A percentile compares a stretch with the other conserved stretches of the same genome.
Conservation (phyloP, 306 rosid genomes). For the Rosa lucieae region DNA sequence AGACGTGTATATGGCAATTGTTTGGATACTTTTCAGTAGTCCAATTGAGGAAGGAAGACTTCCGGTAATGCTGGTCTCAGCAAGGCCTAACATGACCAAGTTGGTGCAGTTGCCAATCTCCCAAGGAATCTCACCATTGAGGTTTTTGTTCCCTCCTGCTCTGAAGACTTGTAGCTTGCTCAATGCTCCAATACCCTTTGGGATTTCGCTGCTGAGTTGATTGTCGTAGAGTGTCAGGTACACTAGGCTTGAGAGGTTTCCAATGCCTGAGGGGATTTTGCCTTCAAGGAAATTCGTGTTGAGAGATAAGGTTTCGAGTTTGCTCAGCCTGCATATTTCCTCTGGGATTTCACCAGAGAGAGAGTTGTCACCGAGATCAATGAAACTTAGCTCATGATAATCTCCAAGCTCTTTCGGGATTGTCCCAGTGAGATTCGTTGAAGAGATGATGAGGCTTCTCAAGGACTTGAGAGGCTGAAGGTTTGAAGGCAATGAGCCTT, state of each 20-base stretch:
- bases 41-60: slow-evolving; percentile 71
- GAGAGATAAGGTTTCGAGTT: slow-evolving; percentile 50
- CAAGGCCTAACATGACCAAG: slow-evolving; percentile 74
- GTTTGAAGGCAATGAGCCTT: slow-evolving; percentile 79
- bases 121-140: slow-evolving; percentile 69
- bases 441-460: slow-evolving; percentile 48
- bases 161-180: slow-evolving; percentile 56
- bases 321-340: slow-evolving; percentile 63
- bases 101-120: slow-evolving; percentile 84
- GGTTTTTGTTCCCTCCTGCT: slow-evolving; percentile 73
- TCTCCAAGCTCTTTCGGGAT: slow-evolving; percentile 72
- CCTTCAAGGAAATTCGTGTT: slow-evolving; percentile 66
- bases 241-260: slow-evolving; percentile 62
- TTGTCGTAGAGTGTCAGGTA: slow-evolving; percentile 68
- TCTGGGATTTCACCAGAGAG: slow-evolving; percentile 70
- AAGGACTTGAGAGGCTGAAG: slow-evolving; percentile 59
- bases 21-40: slow-evolving; percentile 54
- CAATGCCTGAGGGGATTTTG: slow-evolving; percentile 51
- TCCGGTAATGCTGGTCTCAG: slow-evolving; percentile 81
- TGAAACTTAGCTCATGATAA: slow-evolving; percentile 41
- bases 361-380: slow-evolving; percentile 65
- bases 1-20: slow-evolving; percentile 67
- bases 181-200: slow-evolving; percentile 64
- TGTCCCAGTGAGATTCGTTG: slow-evolving; percentile 59
- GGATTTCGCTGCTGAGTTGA: slow-evolving; percentile 60